These are phyloP conservation scores for Amanita molliuscula DNA, from an alignment of 768 basidiomycete species.

Conservation along the genomic window DNA sequence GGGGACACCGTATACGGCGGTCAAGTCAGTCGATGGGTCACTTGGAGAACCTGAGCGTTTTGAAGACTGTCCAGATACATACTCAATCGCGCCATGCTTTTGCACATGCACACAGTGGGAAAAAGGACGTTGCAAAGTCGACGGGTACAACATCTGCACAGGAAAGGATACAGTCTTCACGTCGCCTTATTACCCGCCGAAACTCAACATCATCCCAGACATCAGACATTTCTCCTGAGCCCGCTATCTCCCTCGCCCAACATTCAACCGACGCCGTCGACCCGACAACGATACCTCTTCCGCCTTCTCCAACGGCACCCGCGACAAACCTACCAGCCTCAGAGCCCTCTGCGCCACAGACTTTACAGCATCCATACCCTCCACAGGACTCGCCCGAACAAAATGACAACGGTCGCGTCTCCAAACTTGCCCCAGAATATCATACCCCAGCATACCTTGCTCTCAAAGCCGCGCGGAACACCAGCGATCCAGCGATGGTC, in stretches of 20 bases:
- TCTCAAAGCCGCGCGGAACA: conserved; percentile 17
- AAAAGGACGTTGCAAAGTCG: conserved; percentile 9
- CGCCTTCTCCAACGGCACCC: conserved; percentile 7
- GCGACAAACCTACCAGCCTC: conserved; percentile 7
- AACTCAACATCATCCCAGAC: conserved; percentile 31
- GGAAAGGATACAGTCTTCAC: conserved; percentile 11
- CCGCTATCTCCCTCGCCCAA: background rate
- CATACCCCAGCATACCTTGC: conserved; percentile 12
- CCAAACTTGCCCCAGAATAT: background rate
- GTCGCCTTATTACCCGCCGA: conserved; percentile 30
- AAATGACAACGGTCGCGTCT: background rate
- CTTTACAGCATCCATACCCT: conserved; percentile 4
- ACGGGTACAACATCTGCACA: conserved; percentile 8
- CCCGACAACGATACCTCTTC: conserved; percentile 7
- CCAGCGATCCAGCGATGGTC: conserved; percentile 16
- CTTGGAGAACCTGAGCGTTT: conserved; percentile 39
- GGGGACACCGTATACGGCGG: conserved; percentile 40
- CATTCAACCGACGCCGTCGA: conserved; percentile 9
- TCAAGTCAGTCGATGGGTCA: conserved; percentile 46
- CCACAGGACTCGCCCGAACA: background rate
- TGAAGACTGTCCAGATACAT: conserved; percentile 56
- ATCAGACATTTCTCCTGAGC: background rate
- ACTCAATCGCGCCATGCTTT: conserved; percentile 53
- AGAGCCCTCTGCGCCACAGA: conserved; percentile 15
- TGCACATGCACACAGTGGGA: conserved; percentile 16